Conservation (phyloP, 1,284 basidiomycete genomes). For the Puccinia polysora region DNA sequence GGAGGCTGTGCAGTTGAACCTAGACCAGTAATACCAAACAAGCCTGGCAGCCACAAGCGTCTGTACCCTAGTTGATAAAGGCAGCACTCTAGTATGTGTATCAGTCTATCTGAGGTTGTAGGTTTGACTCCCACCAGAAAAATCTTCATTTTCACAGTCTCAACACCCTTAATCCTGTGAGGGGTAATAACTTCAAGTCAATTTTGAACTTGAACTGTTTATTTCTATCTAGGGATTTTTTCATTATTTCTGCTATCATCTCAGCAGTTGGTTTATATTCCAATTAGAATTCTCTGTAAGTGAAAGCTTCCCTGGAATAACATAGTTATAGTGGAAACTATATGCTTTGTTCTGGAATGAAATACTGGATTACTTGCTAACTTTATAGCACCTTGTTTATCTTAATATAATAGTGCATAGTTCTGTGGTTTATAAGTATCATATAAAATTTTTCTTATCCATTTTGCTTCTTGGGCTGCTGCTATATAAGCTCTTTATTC, state of each 20-base stretch:
- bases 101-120: no score
- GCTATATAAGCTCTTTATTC: slow-evolving; percentile 2
- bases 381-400: slow-evolving; percentile 20
- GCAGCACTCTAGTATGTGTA: no score
- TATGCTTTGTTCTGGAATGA: slow-evolving; percentile 32
- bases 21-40: no score
- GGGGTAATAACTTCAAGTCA: neutral
- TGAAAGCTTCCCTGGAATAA: slow-evolving; percentile 5
- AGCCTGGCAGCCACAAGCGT: no score
- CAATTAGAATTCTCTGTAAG: neutral
- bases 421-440: neutral
- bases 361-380: slow-evolving; percentile 13
- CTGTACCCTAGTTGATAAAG: no score
- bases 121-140: no score
- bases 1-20: no score
- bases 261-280: slow-evolving; percentile 5
- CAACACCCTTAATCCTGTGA: neutral
- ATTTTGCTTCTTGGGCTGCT: slow-evolving; percentile 9
- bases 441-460: neutral
- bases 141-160: no score
- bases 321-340: slow-evolving; percentile 11
- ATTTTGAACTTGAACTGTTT: neutral
- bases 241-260: slow-evolving; percentile 9
- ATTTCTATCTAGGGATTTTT: slow-evolving; percentile 7
- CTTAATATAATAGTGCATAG: neutral